These are phyloP conservation scores for Cornus kousa DNA, from an alignment of 148 eudicot genomes.

Conservation along the genomic window DNA sequence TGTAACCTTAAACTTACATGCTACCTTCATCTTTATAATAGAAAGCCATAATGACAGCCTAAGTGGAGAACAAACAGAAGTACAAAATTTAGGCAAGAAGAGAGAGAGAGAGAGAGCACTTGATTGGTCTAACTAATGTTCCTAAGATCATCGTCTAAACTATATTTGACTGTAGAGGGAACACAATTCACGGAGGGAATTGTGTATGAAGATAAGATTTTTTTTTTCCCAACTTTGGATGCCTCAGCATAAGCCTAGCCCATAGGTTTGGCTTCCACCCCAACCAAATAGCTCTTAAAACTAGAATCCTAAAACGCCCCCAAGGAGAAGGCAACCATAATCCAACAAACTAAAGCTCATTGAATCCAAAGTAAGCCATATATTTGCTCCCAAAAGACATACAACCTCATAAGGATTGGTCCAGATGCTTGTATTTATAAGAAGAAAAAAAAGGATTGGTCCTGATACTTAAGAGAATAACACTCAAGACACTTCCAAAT, in stretches of 20 bases:
- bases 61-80: neutral
- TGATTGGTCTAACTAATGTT: neutral
- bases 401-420: no score
- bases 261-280: neutral
- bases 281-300: neutral
- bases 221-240: no score
- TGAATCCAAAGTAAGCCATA: neutral
- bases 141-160: neutral
- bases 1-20: neutral
- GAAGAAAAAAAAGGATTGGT: no score
- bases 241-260: neutral
- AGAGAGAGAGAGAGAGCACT: neutral
- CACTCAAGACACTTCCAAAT: neutral
- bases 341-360: neutral
- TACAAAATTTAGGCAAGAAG: neutral
- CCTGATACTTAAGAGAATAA: neutral
- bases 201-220: neutral
- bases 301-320: neutral
- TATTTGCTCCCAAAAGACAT: neutral
- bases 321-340: neutral
- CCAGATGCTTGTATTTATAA: neutral
- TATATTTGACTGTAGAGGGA: neutral
- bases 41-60: neutral
- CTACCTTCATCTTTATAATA: conserved; percentile 3
- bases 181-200: neutral